Evolutionary conservation across 2,329 filamentous ascomycete genomes (phyloP).

Genomic region (Paecilomyces sp.): DNA sequence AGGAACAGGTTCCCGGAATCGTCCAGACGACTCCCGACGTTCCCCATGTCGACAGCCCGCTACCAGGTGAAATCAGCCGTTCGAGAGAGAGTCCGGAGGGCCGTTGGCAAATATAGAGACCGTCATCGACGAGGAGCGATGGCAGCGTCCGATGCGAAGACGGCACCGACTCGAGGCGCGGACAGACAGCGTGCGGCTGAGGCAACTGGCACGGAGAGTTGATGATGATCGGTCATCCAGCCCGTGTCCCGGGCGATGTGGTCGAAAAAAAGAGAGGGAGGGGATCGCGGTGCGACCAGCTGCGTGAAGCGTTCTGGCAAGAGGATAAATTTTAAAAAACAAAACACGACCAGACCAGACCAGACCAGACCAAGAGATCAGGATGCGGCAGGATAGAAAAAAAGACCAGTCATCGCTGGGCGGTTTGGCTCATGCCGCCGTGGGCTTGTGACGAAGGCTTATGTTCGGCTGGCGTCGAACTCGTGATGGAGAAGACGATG

Average conservation of each 20-base stretch:
- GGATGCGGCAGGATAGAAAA: background rate
- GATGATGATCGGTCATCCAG: conserved; percentile 18
- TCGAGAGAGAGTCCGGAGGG: conserved; percentile 19
- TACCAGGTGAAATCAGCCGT: conserved; percentile 18
- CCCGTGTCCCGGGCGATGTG: background rate
- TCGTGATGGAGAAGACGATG: background rate
- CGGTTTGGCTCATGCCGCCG: background rate
- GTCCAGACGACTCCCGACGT: conserved; percentile 80
- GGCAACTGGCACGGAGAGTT: conserved; percentile 1
- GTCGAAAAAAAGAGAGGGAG: background rate
- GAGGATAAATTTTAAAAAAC: no score
- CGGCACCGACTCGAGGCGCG: conserved; percentile 4
- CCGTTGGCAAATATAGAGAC: conserved; percentile 19
- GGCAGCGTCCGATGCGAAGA: conserved; percentile 13
- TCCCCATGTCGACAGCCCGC: conserved; percentile 64
- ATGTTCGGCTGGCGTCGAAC: background rate
- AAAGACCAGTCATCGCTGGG: background rate
- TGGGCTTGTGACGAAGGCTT: background rate
- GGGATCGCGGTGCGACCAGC: background rate
- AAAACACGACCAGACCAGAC: no score
- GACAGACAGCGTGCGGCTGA: conserved; percentile 5
- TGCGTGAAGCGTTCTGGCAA: background rate
- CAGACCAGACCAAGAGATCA: background rate
- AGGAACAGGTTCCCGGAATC: conserved; percentile 72
- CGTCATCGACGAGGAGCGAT: conserved; percentile 25